Conservation (phyloP, 345 rosid species). For the Raphanus raphanistrum region DNA sequence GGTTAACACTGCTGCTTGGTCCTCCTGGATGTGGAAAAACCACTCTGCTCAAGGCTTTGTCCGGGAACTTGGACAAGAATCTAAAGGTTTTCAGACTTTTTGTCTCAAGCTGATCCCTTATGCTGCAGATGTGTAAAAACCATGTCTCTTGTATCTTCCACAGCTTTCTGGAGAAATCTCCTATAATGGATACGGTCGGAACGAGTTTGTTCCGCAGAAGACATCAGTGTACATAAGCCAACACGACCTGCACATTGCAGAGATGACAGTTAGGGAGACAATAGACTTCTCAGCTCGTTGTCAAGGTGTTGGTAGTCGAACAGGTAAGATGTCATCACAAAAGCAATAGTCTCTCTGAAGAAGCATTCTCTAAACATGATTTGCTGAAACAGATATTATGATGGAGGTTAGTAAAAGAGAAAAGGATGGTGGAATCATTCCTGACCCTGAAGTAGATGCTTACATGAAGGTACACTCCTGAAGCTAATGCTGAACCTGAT, state of each 20-base stretch:
- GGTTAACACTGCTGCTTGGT: conserved; percentile 74
- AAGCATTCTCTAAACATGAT: neutral
- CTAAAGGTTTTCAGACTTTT: conserved; percentile 47
- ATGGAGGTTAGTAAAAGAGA: conserved; percentile 70
- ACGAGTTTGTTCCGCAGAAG: conserved; percentile 56
- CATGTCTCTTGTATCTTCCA: conserved; percentile 3
- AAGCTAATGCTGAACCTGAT: neutral
- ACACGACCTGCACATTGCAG: conserved; percentile 52
- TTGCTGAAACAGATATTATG: conserved; percentile 53
- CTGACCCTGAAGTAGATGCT: conserved; percentile 80
- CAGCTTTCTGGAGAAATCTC: conserved; percentile 49
- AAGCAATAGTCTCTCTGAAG: neutral
- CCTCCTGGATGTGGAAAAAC: conserved; percentile 88
- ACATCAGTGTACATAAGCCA: conserved; percentile 58
- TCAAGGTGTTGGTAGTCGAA: conserved; percentile 55
- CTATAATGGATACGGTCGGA: conserved; percentile 45
- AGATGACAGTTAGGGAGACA: conserved; percentile 69
- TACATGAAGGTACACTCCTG: conserved; percentile 61
- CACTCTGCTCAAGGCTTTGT: conserved; percentile 60
- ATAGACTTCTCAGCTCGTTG: conserved; percentile 59
- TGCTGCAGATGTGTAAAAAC: neutral
- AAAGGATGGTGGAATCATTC: conserved; percentile 75
- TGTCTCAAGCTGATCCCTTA: neutral
- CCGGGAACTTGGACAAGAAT: conserved; percentile 56
- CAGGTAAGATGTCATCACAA: conserved; percentile 31